These are phyloP conservation scores for Nepenthes gracilis DNA, from an alignment of 148 eudicot species.

Conservation along the genomic window DNA sequence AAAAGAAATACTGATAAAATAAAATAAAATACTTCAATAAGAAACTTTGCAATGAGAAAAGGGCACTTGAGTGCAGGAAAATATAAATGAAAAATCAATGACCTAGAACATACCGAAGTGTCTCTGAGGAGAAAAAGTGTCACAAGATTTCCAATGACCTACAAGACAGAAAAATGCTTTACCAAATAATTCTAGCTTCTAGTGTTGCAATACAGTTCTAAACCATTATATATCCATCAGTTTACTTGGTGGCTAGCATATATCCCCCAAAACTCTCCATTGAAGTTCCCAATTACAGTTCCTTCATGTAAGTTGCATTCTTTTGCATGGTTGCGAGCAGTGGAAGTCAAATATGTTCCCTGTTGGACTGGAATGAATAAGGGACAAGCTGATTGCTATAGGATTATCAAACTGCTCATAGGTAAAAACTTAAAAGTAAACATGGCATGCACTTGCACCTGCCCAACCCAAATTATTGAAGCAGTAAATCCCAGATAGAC, in stretches of 20 bases:
- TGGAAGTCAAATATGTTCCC: conserved; percentile 96
- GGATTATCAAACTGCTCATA: background rate
- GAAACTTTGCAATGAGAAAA: no score
- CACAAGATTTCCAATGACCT: conserved; percentile 82
- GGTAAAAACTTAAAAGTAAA: background rate
- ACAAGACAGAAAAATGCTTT: conserved; percentile 14
- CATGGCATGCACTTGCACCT: conserved; percentile 34
- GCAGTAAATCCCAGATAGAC: conserved; percentile 86
- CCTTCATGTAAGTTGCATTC: conserved; percentile 70
- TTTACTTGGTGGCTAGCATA: conserved; percentile 84
- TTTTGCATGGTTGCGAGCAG: conserved; percentile 75
- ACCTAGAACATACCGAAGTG: conserved; percentile 39
- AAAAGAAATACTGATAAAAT: no score
- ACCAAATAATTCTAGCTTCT: background rate
- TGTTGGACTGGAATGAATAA: conserved; percentile 17
- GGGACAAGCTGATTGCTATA: background rate
- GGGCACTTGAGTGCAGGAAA: background rate
- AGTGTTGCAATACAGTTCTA: no score
- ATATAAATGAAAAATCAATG: background rate
- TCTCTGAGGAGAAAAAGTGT: conserved; percentile 63
- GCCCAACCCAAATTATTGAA: conserved; percentile 94
- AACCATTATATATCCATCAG: background rate
- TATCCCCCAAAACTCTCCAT: conserved; percentile 89
- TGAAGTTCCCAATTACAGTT: conserved; percentile 80
- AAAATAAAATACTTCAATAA: no score